Percentiles rank a stretch among this genome's conserved stretches.
Conservation (phyloP, 2,329 filamentous ascomycete genomes). For the Aspergillus bombycis region DNA sequence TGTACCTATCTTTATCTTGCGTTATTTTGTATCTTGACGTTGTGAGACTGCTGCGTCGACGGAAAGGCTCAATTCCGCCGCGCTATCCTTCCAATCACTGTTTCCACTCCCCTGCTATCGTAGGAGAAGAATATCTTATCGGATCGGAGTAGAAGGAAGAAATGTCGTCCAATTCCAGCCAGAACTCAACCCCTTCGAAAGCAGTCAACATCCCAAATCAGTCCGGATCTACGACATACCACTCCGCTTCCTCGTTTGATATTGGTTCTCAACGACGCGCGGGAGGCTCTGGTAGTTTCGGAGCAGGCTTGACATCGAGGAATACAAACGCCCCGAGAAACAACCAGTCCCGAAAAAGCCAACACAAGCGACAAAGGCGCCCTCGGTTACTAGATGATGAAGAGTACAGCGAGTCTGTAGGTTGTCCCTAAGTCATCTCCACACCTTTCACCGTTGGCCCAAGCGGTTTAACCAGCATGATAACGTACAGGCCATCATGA, state of each 20-base stretch:
- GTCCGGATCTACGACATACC: conserved; percentile 36
- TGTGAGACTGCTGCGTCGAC: background rate
- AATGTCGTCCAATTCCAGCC: conserved; percentile 47
- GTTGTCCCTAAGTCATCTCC: conserved; percentile 34
- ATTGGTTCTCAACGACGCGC: conserved; percentile 43
- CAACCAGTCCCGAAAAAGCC: conserved; percentile 74
- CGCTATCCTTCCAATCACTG: background rate
- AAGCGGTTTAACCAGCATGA: conserved; percentile 19
- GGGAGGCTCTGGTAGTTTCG: conserved; percentile 46
- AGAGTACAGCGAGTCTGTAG: conserved; percentile 77
- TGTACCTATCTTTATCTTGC: background rate
- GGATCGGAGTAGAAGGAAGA: conserved; percentile 23
- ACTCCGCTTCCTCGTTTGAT: conserved; percentile 37
- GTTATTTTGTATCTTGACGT: background rate
- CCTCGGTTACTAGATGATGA: conserved; percentile 80
- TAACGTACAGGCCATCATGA: conserved; percentile 60
- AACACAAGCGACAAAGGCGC: conserved; percentile 80
- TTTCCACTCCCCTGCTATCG: conserved; percentile 29
- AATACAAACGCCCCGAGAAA: conserved; percentile 59
- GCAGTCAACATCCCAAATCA: conserved; percentile 40
- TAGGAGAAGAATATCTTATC: background rate
- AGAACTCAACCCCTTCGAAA: conserved; percentile 42
- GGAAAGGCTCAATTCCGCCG: background rate
- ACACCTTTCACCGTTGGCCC: background rate
- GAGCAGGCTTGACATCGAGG: conserved; percentile 43